phyloP scores from a whole-genome alignment of 176 grass and related monocot genomes.

The Cymbopogon citratus region DNA sequence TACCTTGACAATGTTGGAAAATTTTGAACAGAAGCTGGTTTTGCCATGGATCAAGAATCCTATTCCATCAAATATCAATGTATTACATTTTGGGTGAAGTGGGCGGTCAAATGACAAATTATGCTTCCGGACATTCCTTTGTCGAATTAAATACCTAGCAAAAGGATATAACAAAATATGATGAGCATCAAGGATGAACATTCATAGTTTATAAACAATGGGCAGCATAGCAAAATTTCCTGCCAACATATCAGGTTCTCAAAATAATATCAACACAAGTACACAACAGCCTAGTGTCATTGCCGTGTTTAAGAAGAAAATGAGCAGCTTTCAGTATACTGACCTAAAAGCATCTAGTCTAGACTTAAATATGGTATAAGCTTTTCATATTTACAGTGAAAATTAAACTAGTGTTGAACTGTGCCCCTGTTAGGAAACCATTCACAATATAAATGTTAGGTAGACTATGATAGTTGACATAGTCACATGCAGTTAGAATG shows the following conservation, averaged over 20 bases:
- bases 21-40: slow-evolving; percentile 69
- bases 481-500: background rate
- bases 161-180: slow-evolving; percentile 25
- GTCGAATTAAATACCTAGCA: slow-evolving; percentile 65
- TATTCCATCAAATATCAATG: slow-evolving; percentile 59
- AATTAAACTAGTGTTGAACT: background rate
- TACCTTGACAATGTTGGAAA: slow-evolving; percentile 82
- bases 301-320: slow-evolving; percentile 1
- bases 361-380: slow-evolving; percentile 1
- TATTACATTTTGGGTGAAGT: slow-evolving; percentile 34
- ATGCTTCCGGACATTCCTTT: slow-evolving; percentile 30
- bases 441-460: background rate
- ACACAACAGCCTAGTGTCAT: slow-evolving; percentile 1
- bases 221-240: background rate
- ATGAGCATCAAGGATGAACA: slow-evolving; percentile 23
- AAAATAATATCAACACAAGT: slow-evolving; percentile 17
- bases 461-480: slow-evolving; percentile 11
- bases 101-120: slow-evolving; percentile 35
- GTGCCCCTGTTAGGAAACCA: background rate
- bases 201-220: background rate
- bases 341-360: slow-evolving; percentile 15
- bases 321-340: background rate
- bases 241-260: background rate
- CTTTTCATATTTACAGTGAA: background rate
- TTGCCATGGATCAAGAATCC: slow-evolving; percentile 80